phyloP scores from a whole-genome alignment of 257 asterid genomes.

The Leonotis leonurus region DNA sequence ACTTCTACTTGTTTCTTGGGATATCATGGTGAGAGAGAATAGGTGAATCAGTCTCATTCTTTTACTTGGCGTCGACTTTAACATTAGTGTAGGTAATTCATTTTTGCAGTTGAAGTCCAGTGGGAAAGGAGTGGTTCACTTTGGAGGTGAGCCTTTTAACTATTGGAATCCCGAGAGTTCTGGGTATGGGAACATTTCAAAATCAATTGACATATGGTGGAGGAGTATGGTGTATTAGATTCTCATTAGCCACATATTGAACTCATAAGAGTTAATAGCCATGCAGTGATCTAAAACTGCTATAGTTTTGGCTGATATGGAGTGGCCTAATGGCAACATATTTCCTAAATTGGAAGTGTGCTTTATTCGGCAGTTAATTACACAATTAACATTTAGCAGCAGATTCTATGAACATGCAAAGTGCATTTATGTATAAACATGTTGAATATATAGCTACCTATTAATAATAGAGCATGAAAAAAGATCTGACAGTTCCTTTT shows the following conservation, averaged over 20 bases:
- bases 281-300: neutral
- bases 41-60: neutral
- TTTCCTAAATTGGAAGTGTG: neutral
- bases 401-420: neutral
- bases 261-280: conserved; percentile 2
- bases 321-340: neutral
- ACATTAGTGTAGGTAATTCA: neutral
- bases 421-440: neutral
- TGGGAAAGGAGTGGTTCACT: neutral
- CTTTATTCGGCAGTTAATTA: neutral
- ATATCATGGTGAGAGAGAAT: neutral
- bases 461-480: neutral
- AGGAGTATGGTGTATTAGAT: neutral
- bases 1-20: neutral
- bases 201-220: neutral
- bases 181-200: neutral
- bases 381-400: neutral
- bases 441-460: neutral
- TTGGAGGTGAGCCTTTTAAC: neutral
- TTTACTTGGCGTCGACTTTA: neutral
- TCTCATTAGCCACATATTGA: neutral
- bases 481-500: neutral
- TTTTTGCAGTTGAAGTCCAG: neutral
- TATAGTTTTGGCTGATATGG: neutral
- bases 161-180: neutral